Base-by-base conservation (phyloP, 176 grass and related monocot species). In the Musa schizocarpa region DNA sequence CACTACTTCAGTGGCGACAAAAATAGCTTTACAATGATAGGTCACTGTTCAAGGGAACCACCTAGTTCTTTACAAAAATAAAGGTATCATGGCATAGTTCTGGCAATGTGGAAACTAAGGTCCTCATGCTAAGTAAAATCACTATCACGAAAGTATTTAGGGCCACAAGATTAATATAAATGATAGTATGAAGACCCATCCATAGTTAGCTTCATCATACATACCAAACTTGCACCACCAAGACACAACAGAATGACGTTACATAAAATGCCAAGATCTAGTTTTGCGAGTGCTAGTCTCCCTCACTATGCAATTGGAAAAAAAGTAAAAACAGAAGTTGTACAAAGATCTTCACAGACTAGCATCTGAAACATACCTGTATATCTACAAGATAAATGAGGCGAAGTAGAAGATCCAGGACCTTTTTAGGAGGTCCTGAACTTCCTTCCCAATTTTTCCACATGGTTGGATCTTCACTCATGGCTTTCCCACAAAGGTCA, bases 391-490 rank as follows among this genome's bases (percentile, higher is more conserved):
- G 82, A 87, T 86, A 89, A 73, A 89, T 79, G 43, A 98, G 90
- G 56, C 73, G 85, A 58, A 93, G 90, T 74, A 89, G 82, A 69
- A 98, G 71, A 83, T 98, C 88, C 49, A 50, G 69, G n/a, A 84
- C 66, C 80, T 91, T 98, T 75, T 94, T 94, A 76, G 88, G 91
- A 50, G 95, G 95, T 53, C 87, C 88, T 52, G 81, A 91, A 80
- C 82, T 93, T n/a, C 78, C 84, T 85, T 98, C 94, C 94, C 94
- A 98, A 82, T 86, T 93, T 16, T 85, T 98, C 90, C 90, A 91
- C 17, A 98, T 27, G 2, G 86, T 83, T 76, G 83, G 73, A 84
- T 92, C 85, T 50, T 83, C 81, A 71, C 54, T 61, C 19, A 65
- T 84, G 63, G 88, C 82, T 58, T 34, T 65, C 50, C 58, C 79